Evolutionary conservation across 768 basidiomycete genomes (phyloP), one percentile per base, ranked within the genome.

Genomic region (Lactarius deliciosus): DNA sequence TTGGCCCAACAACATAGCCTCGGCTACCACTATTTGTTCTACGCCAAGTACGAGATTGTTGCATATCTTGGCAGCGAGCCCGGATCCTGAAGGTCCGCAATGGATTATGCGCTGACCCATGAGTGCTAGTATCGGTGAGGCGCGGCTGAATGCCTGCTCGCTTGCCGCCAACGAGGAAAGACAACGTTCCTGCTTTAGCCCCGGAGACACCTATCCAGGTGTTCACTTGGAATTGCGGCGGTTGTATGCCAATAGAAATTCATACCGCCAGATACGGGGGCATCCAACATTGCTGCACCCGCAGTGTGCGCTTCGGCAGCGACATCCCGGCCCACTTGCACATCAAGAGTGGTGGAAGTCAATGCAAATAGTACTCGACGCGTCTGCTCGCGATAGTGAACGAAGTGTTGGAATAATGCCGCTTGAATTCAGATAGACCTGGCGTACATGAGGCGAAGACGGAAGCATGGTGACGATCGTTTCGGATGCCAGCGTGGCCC

Each of bases 311-410:
- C 84, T 28, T 81, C 77, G 11, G 74, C 66, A 0, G 93, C 85
- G 13, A 96, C 86, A 36, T 82, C 76, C 50, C 85, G 85, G 0
- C 94, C 88, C 10, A 90, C 85, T 8, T 80, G 80, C 7, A 95
- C 89, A 71, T 96, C 94, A 45, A 96, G 80, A 0, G 96, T 96
- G 10, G 96, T 98, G 9, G 91, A 93, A 76, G n/a, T 98, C 95
- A 60, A 98, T 91, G 69, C 88, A 86, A 13, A 96, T 74, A 0
- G 90, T 89, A 13, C 77, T 74, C 36, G 76, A 63, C 16, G 81
- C 78, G 0, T 71, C 71, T n/a, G 71, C 72, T 4, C 57, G 56
- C 1, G 76, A 58, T 45, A 94, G 72, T 20, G 76, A 79, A 60
- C 77, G 78, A 57, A 96, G 78, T 0, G 85, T 82, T 5, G 89